Evolutionary conservation across 768 basidiomycete genomes (phyloP).

Genomic region (Trametes coccinea): DNA sequence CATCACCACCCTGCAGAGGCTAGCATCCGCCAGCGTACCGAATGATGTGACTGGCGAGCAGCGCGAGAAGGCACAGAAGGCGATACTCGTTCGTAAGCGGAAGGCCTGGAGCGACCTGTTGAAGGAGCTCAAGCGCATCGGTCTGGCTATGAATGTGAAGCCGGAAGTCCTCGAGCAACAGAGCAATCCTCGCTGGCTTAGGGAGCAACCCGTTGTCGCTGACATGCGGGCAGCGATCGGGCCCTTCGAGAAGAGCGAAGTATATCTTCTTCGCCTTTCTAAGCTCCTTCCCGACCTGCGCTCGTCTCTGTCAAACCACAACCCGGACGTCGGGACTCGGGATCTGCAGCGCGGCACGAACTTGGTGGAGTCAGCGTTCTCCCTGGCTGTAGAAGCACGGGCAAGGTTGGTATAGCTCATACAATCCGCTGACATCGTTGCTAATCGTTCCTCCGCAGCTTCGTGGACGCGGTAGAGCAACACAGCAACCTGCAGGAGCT

Average conservation of each 20-base stretch:
- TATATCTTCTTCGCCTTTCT: constrained; percentile 65
- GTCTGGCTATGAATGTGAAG: constrained; percentile 71
- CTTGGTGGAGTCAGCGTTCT: constrained; percentile 78
- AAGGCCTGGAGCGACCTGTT: constrained; percentile 90
- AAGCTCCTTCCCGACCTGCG: constrained; percentile 68
- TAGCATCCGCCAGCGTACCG: constrained; percentile 51
- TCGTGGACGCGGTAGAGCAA: constrained; percentile 1
- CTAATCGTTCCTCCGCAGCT: constrained; percentile 19
- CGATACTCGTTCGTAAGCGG: constrained; percentile 76
- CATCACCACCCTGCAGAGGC: constrained; percentile 57
- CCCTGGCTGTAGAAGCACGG: constrained; percentile 61
- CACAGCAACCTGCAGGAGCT: constrained; percentile 11
- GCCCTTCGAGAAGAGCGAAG: constrained; percentile 48
- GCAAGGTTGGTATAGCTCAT: constrained; percentile 52
- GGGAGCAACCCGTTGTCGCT: constrained; percentile 48
- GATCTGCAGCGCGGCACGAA: constrained; percentile 81
- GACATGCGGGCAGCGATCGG: background rate
- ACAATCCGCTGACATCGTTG: constrained; percentile 29
- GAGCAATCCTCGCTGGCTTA: constrained; percentile 57
- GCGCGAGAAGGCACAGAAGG: constrained; percentile 66
- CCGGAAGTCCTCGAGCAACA: constrained; percentile 65
- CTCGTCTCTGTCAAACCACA: constrained; percentile 63
- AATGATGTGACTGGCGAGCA: constrained; percentile 45
- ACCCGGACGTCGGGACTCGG: constrained; percentile 80
- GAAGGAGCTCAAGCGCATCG: constrained; percentile 81